These are phyloP conservation scores for Austroboletus novae-zelandiae DNA, from an alignment of 1,284 basidiomycete genomes.

Conservation along the genomic window DNA sequence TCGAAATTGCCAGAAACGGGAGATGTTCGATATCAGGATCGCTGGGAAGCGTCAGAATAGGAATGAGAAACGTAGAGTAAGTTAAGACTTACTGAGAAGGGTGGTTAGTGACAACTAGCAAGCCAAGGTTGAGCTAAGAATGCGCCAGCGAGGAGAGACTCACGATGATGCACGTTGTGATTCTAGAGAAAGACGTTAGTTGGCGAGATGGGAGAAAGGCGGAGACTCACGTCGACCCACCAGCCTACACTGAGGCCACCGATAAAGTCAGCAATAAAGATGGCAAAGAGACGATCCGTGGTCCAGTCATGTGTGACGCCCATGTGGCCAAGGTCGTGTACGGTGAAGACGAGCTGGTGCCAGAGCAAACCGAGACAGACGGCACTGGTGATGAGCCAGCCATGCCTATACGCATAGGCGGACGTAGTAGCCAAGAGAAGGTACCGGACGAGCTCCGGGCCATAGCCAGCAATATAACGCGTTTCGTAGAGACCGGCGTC, in stretches of 20 bases:
- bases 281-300: slow-evolving; percentile 78
- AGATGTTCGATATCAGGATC: slow-evolving; percentile 96
- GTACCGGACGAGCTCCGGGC: slow-evolving; percentile 84
- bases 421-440: slow-evolving; percentile 58
- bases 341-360: slow-evolving; percentile 94
- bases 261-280: slow-evolving; percentile 81
- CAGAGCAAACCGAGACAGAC: slow-evolving; percentile 84
- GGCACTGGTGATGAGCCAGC: slow-evolving; percentile 72
- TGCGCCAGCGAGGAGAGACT: slow-evolving; percentile 31
- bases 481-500: slow-evolving; percentile 85
- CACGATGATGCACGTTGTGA: slow-evolving; percentile 94
- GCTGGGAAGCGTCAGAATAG: slow-evolving; percentile 47
- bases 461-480: slow-evolving; percentile 86
- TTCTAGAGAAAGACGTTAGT: slow-evolving; percentile 52
- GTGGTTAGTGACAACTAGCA: slow-evolving; percentile 90
- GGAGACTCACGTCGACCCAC: slow-evolving; percentile 89
- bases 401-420: slow-evolving; percentile 59
- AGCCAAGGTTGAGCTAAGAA: slow-evolving; percentile 13
- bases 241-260: slow-evolving; percentile 94
- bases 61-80: slow-evolving; percentile 3
- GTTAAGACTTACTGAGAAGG: slow-evolving; percentile 79
- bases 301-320: slow-evolving; percentile 90
- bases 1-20: slow-evolving; percentile 94
- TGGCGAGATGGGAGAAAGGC: slow-evolving; percentile 2
- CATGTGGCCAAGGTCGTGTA: slow-evolving; percentile 94